Evolutionary conservation across 768 basidiomycete species (phyloP).

Genomic region (Mycena capillaripes): DNA sequence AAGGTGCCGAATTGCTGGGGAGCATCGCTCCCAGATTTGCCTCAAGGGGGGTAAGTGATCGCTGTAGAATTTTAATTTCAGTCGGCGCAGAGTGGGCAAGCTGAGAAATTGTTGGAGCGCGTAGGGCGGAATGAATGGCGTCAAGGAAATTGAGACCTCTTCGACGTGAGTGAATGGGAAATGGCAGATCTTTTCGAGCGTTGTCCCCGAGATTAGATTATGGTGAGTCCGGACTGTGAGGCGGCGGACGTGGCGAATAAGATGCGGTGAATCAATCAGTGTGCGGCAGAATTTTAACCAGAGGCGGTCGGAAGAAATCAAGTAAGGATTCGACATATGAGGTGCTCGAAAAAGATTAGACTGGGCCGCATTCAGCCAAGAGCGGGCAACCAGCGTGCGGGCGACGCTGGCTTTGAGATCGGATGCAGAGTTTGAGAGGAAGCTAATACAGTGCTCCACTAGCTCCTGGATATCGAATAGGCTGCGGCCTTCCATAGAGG

Average conservation of each 20-base stretch:
- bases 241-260: too few species aligned
- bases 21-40: not conserved
- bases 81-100: not conserved
- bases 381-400: too few species aligned
- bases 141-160: not conserved
- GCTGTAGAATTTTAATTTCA: not conserved
- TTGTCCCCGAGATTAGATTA: not conserved
- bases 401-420: not conserved
- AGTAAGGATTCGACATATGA: not conserved
- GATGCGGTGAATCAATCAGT: not conserved
- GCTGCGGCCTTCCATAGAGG: too few species aligned
- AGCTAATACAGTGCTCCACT: too few species aligned
- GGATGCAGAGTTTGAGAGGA: too few species aligned
- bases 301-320: not conserved
- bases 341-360: not conserved
- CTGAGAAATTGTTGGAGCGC: not conserved
- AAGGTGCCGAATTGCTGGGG: not conserved
- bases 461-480: too few species aligned
- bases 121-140: not conserved
- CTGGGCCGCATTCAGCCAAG: not conserved
- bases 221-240: not conserved
- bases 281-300: not conserved
- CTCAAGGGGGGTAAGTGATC: not conserved
- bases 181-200: not conserved
- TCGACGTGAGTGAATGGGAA: not conserved